Evolutionary conservation across 2,329 filamentous ascomycete genomes (phyloP).

Genomic region (Thermomyces lanuginosus): DNA sequence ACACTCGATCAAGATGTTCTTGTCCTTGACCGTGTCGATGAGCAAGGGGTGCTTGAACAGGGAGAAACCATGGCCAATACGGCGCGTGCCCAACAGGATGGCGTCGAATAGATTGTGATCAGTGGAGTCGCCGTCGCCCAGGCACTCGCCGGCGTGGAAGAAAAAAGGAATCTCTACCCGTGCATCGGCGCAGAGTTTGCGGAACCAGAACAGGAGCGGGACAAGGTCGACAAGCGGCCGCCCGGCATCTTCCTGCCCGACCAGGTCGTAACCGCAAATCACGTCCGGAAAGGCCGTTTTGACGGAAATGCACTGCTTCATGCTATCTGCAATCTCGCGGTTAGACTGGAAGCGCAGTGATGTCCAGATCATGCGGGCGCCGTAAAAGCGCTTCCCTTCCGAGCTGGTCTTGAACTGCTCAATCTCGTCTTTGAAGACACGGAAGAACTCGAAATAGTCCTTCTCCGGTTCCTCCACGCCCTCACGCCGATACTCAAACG

Average conservation of each 20-base stretch:
- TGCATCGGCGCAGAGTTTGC: conserved; percentile 62
- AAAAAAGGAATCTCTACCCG: conserved; percentile 79
- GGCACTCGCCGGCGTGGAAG: conserved; percentile 82
- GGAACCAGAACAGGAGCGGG: conserved; percentile 86
- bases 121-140: conserved; percentile 59
- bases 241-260: conserved; percentile 72
- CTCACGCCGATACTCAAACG: conserved; percentile 50
- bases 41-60: conserved; percentile 84
- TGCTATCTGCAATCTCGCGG: conserved; percentile 54
- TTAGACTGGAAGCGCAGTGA: conserved; percentile 49
- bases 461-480: conserved; percentile 49
- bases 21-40: conserved; percentile 75
- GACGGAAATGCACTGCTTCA: conserved; percentile 73
- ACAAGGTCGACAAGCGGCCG: conserved; percentile 59
- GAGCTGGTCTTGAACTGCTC: conserved; percentile 54
- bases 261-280: conserved; percentile 75
- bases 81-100: conserved; percentile 65
- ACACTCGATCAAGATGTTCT: conserved; percentile 72
- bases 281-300: conserved; percentile 66
- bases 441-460: conserved; percentile 54
- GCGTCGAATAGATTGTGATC: conserved; percentile 84
- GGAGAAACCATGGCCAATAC: conserved; percentile 80
- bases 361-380: conserved; percentile 72
- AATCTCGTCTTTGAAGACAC: conserved; percentile 61
- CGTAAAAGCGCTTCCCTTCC: conserved; percentile 66